Evolutionary conservation across 345 rosid species (phyloP).

Genomic region (Gossypioides kirkii): DNA sequence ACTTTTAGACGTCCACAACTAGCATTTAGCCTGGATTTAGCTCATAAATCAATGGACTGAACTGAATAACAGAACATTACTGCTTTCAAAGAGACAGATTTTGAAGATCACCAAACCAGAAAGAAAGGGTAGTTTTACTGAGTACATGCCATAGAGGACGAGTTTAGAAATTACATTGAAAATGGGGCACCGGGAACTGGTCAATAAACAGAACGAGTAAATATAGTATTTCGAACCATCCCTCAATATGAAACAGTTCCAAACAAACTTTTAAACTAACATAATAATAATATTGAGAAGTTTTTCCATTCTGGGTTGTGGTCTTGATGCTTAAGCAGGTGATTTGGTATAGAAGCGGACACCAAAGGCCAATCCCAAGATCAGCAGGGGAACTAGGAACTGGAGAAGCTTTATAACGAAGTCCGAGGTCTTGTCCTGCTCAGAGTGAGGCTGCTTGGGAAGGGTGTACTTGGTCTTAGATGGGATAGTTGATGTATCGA

Average conservation of each 20-base stretch:
- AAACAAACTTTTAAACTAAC: constrained; percentile 5
- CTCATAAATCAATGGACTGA: background rate
- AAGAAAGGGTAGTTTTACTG: background rate
- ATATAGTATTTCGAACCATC: background rate
- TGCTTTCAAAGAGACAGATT: background rate
- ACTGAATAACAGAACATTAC: background rate
- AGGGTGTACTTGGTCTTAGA: constrained; percentile 47
- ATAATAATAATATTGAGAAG: constrained; percentile 1
- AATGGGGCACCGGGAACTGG: background rate
- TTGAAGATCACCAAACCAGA: background rate
- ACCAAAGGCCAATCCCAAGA: constrained; percentile 86
- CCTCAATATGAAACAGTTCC: background rate
- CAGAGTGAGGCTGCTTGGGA: constrained; percentile 63
- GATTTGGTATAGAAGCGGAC: constrained; percentile 72
- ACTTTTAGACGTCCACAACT: background rate
- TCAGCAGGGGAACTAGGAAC: constrained; percentile 84
- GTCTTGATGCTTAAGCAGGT: constrained; percentile 26
- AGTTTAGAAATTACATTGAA: background rate
- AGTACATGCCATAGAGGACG: background rate
- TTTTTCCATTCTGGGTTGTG: background rate
- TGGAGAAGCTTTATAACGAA: constrained; percentile 71
- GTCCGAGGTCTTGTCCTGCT: constrained; percentile 70
- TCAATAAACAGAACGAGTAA: background rate
- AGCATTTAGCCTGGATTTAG: background rate
- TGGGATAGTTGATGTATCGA: constrained; percentile 65